A percentile compares a stretch with the other conserved stretches of the same genome.
These are phyloP conservation scores for Myriosclerotinia duriaeana DNA, from an alignment of 2,329 filamentous ascomycete species.

Conservation along the genomic window DNA sequence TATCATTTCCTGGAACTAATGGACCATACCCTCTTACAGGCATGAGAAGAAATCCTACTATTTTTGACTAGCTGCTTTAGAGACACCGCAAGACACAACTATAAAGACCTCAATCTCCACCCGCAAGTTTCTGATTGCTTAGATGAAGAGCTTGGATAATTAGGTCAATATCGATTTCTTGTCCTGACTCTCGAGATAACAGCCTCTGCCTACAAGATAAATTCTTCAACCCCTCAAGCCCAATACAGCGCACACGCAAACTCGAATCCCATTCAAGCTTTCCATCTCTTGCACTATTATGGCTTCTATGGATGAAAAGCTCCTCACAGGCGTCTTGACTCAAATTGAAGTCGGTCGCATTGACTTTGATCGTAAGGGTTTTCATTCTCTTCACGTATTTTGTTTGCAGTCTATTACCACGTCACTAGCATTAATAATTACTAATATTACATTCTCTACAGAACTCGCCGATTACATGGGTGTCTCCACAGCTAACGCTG, in stretches of 20 bases:
- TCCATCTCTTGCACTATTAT: neutral
- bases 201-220: no score
- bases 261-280: neutral
- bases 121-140: neutral
- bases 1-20: neutral
- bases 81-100: neutral
- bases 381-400: neutral
- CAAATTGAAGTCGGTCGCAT: neutral
- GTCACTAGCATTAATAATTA: neutral
- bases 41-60: neutral
- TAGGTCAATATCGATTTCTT: no score
- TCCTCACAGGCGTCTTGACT: neutral
- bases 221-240: neutral
- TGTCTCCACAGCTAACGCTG: neutral
- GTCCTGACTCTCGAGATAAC: no score
- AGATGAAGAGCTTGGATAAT: neutral
- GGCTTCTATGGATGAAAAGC: neutral
- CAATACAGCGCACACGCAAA: neutral
- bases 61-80: neutral
- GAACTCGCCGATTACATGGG: neutral
- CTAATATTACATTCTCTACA: neutral
- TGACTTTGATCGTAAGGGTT: neutral
- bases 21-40: neutral
- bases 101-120: neutral
- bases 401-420: no score